A percentile compares a stretch with the other conserved stretches of the same genome.
Conservation (phyloP, 192 early-diverging fungal genomes). For the Funneliformis geosporum region DNA sequence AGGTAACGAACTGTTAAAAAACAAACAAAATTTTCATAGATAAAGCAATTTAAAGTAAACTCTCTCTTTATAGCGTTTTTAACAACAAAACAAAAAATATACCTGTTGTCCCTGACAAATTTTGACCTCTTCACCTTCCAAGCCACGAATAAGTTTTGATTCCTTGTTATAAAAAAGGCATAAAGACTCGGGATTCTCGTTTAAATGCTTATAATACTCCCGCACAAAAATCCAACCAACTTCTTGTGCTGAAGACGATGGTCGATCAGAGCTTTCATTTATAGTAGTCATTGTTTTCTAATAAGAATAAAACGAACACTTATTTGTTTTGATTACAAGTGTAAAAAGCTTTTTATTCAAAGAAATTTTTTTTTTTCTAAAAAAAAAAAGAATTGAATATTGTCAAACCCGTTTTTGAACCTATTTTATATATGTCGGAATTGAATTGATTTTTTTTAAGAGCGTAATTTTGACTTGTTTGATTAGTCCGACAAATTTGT, state of each 20-base stretch:
- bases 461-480: too few relatives aligned
- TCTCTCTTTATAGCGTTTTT: neutral
- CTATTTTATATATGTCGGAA: too few relatives aligned
- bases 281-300: neutral
- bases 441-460: too few relatives aligned
- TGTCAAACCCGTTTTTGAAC: too few relatives aligned
- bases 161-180: conserved; percentile 85
- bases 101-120: conserved; percentile 71
- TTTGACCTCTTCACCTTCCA: conserved; percentile 69
- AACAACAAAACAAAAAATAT: conserved; percentile 28
- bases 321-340: neutral
- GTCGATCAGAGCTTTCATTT: neutral
- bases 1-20: neutral
- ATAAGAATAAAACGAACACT: neutral
- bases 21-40: neutral
- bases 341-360: too few relatives aligned
- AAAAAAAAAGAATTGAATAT: too few relatives aligned
- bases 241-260: conserved; percentile 56
- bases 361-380: too few relatives aligned
- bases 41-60: neutral
- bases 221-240: conserved; percentile 90
- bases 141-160: conserved; percentile 77
- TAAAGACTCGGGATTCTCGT: conserved; percentile 72
- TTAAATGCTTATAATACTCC: conserved; percentile 89
- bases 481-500: too few relatives aligned